Conservation (phyloP, 257 asterid genomes). For the Echium plantagineum region DNA sequence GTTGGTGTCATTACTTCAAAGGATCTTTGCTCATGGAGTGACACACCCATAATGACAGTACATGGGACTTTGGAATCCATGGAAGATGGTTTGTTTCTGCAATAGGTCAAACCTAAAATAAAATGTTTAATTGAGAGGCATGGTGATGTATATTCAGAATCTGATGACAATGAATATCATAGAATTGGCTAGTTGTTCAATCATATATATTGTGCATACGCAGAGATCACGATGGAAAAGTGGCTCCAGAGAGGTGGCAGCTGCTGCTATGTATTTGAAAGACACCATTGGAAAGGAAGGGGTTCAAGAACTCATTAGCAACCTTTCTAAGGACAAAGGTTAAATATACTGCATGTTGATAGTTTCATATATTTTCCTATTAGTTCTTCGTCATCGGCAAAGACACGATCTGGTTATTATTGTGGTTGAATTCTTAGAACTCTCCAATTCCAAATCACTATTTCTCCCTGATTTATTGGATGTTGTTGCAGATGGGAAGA, state of each 20-base stretch:
- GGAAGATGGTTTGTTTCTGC: too few relatives aligned
- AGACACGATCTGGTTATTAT: too few relatives aligned
- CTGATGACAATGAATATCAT: not conserved
- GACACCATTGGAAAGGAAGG: constrained; percentile 81
- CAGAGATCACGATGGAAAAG: constrained; percentile 85
- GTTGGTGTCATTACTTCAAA: too few relatives aligned
- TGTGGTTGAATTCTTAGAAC: not conserved
- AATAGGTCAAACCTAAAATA: too few relatives aligned
- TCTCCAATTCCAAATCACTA: not conserved
- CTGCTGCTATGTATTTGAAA: constrained; percentile 70
- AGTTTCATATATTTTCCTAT: not conserved
- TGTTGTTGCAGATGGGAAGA: constrained; percentile 59
- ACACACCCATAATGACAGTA: too few relatives aligned
- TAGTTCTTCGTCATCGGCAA: too few relatives aligned
- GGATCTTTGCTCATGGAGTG: too few relatives aligned
- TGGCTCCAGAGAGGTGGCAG: constrained; percentile 82
- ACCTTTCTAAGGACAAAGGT: constrained; percentile 80
- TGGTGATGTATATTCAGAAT: too few relatives aligned
- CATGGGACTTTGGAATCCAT: not conserved
- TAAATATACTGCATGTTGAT: constrained; percentile 1
- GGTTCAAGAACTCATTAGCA: constrained; percentile 67
- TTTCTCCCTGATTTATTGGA: constrained; percentile 1
- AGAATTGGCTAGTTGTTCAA: not conserved
- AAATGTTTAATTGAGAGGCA: too few relatives aligned
- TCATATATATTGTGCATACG: not conserved